Conservation (phyloP, 768 basidiomycete genomes). For the Boletus fagicola region DNA sequence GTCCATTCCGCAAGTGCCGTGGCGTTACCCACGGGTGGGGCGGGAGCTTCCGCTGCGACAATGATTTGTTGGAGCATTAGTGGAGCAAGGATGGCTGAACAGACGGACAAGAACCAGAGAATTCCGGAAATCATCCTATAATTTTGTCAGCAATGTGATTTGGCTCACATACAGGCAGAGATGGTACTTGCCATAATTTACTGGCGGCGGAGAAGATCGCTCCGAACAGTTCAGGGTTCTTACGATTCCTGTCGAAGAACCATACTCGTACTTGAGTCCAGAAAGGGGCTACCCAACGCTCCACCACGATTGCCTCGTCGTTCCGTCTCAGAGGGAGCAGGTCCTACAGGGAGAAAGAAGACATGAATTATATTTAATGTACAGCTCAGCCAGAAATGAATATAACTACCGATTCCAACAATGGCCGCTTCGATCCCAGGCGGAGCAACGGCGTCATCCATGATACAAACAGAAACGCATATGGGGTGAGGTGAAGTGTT, state of each 20-base stretch:
- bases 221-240: slow-evolving; percentile 18
- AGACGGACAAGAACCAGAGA: slow-evolving; percentile 30
- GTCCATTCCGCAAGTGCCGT: slow-evolving; percentile 23
- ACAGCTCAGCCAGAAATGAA: slow-evolving; percentile 23
- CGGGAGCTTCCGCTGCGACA: slow-evolving; percentile 20
- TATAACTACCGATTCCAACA: slow-evolving; percentile 33
- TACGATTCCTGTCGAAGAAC: slow-evolving; percentile 16
- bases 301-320: slow-evolving; percentile 25
- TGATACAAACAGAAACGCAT: slow-evolving; percentile 23
- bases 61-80: slow-evolving; percentile 31
- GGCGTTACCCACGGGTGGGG: slow-evolving; percentile 19
- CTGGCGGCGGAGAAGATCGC: slow-evolving; percentile 17
- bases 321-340: slow-evolving; percentile 26
- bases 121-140: slow-evolving; percentile 26
- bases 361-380: slow-evolving; percentile 18
- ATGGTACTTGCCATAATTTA: slow-evolving; percentile 14
- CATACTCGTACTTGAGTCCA: slow-evolving; percentile 22
- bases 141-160: neutral
- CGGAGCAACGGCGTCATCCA: slow-evolving; percentile 28
- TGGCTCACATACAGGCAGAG: neutral
- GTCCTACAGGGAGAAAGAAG: slow-evolving; percentile 18
- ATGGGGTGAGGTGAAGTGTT: slow-evolving; percentile 12
- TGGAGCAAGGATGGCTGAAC: slow-evolving; percentile 23
- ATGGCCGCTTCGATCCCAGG: slow-evolving; percentile 28
- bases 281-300: slow-evolving; percentile 25